Conservation (phyloP, 139 green algal genomes). For the Chlorella sorokiniana region DNA sequence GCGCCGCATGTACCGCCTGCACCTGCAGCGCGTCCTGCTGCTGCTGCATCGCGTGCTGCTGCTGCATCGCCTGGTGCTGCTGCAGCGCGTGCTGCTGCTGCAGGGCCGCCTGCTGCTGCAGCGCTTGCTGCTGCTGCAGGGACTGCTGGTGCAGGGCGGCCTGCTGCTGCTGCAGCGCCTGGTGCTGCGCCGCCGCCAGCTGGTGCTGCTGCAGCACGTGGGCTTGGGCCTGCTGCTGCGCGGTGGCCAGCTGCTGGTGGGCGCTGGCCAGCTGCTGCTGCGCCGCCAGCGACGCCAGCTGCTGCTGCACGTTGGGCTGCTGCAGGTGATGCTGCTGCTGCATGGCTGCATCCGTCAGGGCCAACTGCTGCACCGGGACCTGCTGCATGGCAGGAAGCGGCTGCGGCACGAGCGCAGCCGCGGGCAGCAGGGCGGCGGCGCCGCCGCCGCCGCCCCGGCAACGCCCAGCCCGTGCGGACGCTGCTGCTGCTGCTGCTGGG, state of each 20-base stretch:
- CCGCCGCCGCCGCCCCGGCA: background rate
- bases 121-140: background rate
- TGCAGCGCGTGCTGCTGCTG: background rate
- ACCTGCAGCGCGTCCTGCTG: background rate
- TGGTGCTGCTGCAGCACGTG: background rate
- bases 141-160: background rate
- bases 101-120: background rate
- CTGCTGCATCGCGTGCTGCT: background rate
- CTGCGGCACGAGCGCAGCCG: background rate
- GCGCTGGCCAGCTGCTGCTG: background rate
- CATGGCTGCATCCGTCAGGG: background rate
- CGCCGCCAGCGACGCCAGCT: background rate
- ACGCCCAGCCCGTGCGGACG: background rate
- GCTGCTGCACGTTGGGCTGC: background rate
- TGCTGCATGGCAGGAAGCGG: background rate
- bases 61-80: background rate
- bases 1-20: background rate
- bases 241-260: background rate
- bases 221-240: background rate
- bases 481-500: background rate
- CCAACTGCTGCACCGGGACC: background rate
- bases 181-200: background rate
- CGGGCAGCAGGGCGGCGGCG: background rate
- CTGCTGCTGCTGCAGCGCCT: background rate
- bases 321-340: background rate